phyloP scores from a whole-genome alignment of 345 rosid species.

The Carallia pectinifolia region DNA sequence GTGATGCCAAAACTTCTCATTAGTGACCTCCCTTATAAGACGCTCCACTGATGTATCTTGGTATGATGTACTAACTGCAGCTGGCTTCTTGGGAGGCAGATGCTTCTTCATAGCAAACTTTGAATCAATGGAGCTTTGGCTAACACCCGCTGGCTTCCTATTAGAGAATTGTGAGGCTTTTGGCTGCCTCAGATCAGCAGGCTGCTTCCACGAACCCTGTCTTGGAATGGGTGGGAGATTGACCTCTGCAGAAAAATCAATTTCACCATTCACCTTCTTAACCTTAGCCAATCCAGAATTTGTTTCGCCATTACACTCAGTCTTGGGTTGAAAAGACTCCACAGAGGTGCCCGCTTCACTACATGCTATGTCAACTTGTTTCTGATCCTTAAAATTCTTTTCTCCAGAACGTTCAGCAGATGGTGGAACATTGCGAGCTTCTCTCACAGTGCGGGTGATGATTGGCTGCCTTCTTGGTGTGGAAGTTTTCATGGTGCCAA shows the following conservation, averaged over 20 bases:
- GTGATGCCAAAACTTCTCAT: slow-evolving; percentile 88
- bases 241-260: slow-evolving; percentile 54
- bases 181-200: slow-evolving; percentile 49
- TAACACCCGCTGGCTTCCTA: slow-evolving; percentile 47
- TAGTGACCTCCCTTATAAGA: slow-evolving; percentile 93
- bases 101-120: slow-evolving; percentile 73
- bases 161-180: slow-evolving; percentile 53
- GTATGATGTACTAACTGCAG: slow-evolving; percentile 41
- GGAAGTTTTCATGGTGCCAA: slow-evolving; percentile 60
- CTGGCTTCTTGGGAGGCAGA: slow-evolving; percentile 57
- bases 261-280: slow-evolving; percentile 58
- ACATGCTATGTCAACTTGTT: slow-evolving; percentile 48
- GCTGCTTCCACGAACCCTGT: slow-evolving; percentile 84
- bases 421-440: slow-evolving; percentile 46
- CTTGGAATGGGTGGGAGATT: slow-evolving; percentile 52
- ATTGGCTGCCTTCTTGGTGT: slow-evolving; percentile 80
- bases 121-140: slow-evolving; percentile 65
- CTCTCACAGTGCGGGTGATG: slow-evolving; percentile 72
- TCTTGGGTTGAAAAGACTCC: slow-evolving; percentile 53
- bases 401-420: slow-evolving; percentile 57
- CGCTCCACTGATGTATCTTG: slow-evolving; percentile 99
- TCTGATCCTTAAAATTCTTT: slow-evolving; percentile 61
- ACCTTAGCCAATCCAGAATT: slow-evolving; percentile 49
- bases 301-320: slow-evolving; percentile 67
- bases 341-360: slow-evolving; percentile 48